Base-by-base conservation (phyloP, 805 yeast species). In the Myxozyma geophila region DNA sequence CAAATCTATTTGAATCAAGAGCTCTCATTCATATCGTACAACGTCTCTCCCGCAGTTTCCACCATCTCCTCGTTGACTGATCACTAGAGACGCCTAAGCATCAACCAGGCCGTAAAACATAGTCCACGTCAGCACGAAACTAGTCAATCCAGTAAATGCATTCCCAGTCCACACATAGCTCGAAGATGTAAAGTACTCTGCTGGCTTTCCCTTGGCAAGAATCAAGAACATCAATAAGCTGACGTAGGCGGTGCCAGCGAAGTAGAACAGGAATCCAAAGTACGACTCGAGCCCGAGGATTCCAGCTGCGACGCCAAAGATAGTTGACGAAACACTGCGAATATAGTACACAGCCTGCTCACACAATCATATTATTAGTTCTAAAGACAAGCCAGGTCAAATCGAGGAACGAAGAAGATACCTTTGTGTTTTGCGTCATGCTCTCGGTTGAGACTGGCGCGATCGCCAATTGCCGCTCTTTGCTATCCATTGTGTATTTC, bases 61-160 rank as follows among this genome's bases (percentile, higher is more conserved):
- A 35, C 35, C 4, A 21, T 7, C 50, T 19, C 12, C 12, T 8
- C 10, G 13, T 44, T 8, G 5, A 43, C 39, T 43, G 50, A 47
- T n/a, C n/a, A 19, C 0, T 13, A 23, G 9, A 19, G 35, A 39
- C 5, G 54, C 10, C 54, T 37, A 64, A 40, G 68, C 70, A 52
- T 64, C 62, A 19, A 67, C 66, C 48, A 67, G 40, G 2, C 70
- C 67, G 39, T 67, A 67, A 44, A 83, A 75, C 63, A 85, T 74
- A 54, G 87, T 83, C 88, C 88, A 85, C 70, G 84, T 80, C 81
- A 85, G 81, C 8, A 82, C 76, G 67, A 77, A 85, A 49, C 86
- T 82, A 12, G 86, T 79, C 37, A 84, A 64, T 44, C 83, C 85
- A 50, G 84, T 73, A 15, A 82, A 76, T 13, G 83, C 66, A 49